Base-by-base conservation (phyloP, 164 flowering plant species). In the Buxus sempervirens region DNA sequence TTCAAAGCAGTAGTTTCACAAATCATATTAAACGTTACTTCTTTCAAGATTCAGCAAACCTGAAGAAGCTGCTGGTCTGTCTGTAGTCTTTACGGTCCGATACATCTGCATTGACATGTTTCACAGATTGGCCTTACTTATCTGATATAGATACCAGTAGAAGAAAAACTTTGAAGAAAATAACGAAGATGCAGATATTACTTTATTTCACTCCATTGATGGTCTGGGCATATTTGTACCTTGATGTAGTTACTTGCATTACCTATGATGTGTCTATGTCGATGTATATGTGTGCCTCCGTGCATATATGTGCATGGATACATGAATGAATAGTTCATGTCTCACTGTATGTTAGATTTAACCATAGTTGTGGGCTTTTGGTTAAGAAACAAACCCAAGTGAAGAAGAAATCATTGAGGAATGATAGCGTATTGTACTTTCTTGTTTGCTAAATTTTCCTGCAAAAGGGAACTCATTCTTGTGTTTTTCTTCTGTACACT, bases 21-120 rank as follows among this genome's bases (percentile, higher is more conserved):
- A 14, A 49, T 49, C 14, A 62, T 32, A 5, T n/a, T 9, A 14
- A 45, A 6, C 4, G 49, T 42, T 36, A 10, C 24, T 21, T 32
- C 38, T 41, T 18, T 41, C 32, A 41, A 3, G 38, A 32, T 32
- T 32, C 38, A 32, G 38, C 20, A 0, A 32, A 94, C 98, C 98
- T 66, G 98, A 88, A 75, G 92, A 80, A 70, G 87, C 90, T 24
- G 93, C 88, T 26, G 94, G 86, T 78, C 85, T 85, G 67, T 95
- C 99, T 0, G 99, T 95, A 0, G 97, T 92, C 84, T 92, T 95
- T 60, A 95, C 91, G 0, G 99, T 95, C 65, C 99, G 78, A 80
- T 95, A 95, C 99, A 95, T 95, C 99, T 94, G 81, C 73, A 76
- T 64, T 20, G n/a, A 54, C 36, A 68, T 27, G 51, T 45, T 10